Evolutionary conservation across 2,329 filamentous ascomycete species (phyloP).

Genomic region (Aspergillus hortae): DNA sequence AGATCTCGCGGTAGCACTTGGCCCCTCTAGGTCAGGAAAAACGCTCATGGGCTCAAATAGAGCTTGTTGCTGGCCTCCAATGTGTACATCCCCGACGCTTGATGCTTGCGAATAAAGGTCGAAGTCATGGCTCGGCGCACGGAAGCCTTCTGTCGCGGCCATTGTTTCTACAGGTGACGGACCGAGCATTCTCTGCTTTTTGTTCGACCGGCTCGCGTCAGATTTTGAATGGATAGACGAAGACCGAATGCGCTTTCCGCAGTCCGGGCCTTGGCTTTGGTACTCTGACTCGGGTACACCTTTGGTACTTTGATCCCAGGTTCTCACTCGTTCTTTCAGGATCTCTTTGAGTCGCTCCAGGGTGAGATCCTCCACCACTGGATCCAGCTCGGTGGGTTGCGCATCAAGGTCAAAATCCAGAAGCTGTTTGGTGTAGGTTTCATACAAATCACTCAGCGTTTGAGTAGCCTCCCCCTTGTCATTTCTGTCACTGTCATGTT

Average conservation of each 20-base stretch:
- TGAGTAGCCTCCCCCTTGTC: too few species aligned
- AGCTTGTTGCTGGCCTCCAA: too few species aligned
- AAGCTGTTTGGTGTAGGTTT: constrained; percentile 4
- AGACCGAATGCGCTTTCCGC: constrained; percentile 4
- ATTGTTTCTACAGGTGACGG: not conserved
- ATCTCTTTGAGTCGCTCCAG: constrained; percentile 22
- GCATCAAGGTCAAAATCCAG: constrained; percentile 14
- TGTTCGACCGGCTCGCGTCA: not conserved
- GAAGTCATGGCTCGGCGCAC: too few species aligned
- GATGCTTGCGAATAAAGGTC: too few species aligned
- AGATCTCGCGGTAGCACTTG: too few species aligned
- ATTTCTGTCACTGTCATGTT: too few species aligned
- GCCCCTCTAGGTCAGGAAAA: too few species aligned
- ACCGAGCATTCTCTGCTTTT: not conserved
- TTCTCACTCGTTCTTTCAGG: constrained; percentile 14
- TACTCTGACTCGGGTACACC: not conserved
- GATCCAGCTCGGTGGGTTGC: not conserved
- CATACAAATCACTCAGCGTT: not conserved
- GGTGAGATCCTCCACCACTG: constrained; percentile 15
- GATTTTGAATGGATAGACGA: not conserved
- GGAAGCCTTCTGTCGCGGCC: too few species aligned
- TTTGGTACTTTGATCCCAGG: constrained; percentile 7
- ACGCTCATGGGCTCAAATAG: too few species aligned
- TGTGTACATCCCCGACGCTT: too few species aligned
- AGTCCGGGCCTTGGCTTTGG: not conserved